Percentiles rank a stretch among this genome's conserved stretches.
Evolutionary conservation across 176 grass and related monocot genomes (phyloP).

Genomic region (Themeda triandra): DNA sequence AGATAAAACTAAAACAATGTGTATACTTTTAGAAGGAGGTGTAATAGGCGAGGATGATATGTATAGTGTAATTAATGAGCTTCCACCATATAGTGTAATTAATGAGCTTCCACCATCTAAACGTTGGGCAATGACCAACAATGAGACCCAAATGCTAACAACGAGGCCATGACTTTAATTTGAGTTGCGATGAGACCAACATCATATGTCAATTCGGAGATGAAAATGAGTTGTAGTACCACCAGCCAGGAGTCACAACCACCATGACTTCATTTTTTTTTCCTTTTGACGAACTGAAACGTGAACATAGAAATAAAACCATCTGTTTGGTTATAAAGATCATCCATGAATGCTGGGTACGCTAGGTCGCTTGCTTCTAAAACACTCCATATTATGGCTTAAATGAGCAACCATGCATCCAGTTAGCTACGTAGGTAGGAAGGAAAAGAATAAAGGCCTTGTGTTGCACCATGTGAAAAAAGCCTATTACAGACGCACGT

Average conservation of each 20-base stretch:
- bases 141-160: background rate
- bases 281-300: background rate
- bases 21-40: too few relatives aligned
- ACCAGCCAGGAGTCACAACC: background rate
- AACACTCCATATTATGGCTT: background rate
- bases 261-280: background rate
- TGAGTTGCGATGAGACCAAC: background rate
- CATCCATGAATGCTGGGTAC: background rate
- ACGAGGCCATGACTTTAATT: background rate
- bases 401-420: background rate
- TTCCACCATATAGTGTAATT: too few relatives aligned
- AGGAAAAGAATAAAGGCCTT: too few relatives aligned
- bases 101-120: too few relatives aligned
- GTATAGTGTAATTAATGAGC: too few relatives aligned
- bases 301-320: background rate
- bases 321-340: background rate
- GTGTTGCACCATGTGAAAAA: too few relatives aligned
- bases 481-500: too few relatives aligned
- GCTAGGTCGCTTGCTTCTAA: background rate
- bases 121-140: too few relatives aligned
- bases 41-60: too few relatives aligned
- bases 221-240: background rate
- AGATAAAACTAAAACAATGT: too few relatives aligned
- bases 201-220: background rate
- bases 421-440: too few relatives aligned